These are phyloP conservation scores for Shiraia bambusicola DNA, from an alignment of 2,329 filamentous ascomycete genomes.

Conservation along the genomic window DNA sequence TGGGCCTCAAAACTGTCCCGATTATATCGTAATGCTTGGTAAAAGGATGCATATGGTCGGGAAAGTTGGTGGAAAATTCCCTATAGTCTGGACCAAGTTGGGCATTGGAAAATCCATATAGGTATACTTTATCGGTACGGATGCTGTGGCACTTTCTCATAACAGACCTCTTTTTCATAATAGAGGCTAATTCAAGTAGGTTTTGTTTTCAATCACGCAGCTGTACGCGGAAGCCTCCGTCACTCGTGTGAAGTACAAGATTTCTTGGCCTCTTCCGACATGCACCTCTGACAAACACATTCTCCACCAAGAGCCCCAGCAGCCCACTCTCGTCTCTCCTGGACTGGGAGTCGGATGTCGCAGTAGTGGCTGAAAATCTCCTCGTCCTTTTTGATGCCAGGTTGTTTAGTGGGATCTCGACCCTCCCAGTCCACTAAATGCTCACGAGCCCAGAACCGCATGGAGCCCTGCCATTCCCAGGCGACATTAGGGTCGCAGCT, in stretches of 20 bases:
- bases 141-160: too few relatives aligned
- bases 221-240: too few relatives aligned
- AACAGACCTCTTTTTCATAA: too few relatives aligned
- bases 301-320: constrained; percentile 81
- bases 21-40: too few relatives aligned
- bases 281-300: constrained; percentile 83
- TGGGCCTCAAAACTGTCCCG: too few relatives aligned
- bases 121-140: too few relatives aligned
- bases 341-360: constrained; percentile 75
- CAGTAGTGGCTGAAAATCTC: constrained; percentile 96
- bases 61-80: too few relatives aligned
- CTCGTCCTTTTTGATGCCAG: constrained; percentile 73
- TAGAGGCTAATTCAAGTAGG: too few relatives aligned
- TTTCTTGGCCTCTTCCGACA: constrained; percentile 59
- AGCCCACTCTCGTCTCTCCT: constrained; percentile 85
- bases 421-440: constrained; percentile 56
- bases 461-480: constrained; percentile 88
- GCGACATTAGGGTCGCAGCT: constrained; percentile 92
- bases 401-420: constrained; percentile 35
- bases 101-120: too few relatives aligned
- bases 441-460: constrained; percentile 67
- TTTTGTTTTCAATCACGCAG: too few relatives aligned
- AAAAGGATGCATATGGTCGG: too few relatives aligned
- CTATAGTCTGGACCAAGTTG: too few relatives aligned
- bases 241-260: background rate